phyloP scores from a whole-genome alignment of 169 alveolate genomes.

The Neospora caninum region DNA sequence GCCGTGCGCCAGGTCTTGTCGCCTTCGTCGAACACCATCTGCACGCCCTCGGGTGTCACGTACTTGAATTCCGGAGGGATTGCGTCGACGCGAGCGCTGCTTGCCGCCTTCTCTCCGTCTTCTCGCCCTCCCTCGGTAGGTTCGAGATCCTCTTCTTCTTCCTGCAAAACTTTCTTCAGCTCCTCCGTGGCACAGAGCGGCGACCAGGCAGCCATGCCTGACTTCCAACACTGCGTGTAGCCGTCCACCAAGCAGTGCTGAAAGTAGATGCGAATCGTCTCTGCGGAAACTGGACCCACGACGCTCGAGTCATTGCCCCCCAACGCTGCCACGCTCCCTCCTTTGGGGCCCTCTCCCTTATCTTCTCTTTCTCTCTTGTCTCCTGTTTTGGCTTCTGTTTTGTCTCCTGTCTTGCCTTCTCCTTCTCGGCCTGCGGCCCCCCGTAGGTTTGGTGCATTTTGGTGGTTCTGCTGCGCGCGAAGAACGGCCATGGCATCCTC shows the following conservation, averaged over 20 bases:
- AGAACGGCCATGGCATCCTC: conserved; percentile 23
- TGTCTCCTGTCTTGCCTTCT: not conserved
- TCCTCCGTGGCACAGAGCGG: not conserved
- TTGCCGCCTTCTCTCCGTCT: not conserved
- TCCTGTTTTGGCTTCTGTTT: not conserved
- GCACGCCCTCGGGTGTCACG: conserved; percentile 43
- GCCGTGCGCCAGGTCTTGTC: conserved; percentile 36
- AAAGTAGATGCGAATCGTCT: not conserved
- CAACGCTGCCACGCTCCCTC: not conserved
- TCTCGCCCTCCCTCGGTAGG: not conserved
- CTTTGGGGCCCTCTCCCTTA: not conserved
- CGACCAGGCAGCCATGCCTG: not conserved
- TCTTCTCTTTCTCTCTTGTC: not conserved
- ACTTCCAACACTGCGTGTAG: conserved; percentile 14
- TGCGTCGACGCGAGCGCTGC: not conserved
- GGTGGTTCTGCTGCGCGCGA: not conserved
- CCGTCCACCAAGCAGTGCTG: conserved; percentile 34
- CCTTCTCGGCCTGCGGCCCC: not conserved
- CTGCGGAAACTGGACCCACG: not conserved
- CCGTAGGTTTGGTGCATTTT: not conserved
- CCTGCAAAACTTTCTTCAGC: conserved; percentile 16
- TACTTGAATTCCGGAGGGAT: conserved; percentile 17
- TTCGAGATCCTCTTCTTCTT: not conserved
- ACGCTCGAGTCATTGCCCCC: not conserved
- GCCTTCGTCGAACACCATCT: conserved; percentile 44